Evolutionary conservation across 208 protist species (phyloP).

Genomic region (Trypanosoma theileri): DNA sequence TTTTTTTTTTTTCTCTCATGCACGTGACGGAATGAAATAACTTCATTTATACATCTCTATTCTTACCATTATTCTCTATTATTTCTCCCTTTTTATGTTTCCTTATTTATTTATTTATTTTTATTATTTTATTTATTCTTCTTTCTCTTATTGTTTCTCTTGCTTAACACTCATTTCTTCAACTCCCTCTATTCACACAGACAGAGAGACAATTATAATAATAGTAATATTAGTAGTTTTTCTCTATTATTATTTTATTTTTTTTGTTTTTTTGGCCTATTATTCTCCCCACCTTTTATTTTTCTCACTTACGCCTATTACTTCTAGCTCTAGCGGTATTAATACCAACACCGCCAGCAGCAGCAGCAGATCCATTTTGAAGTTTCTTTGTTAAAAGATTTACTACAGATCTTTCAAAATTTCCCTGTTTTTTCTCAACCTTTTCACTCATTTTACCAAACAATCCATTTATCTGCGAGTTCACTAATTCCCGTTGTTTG

Average conservation of each 20-base stretch:
- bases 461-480: constrained; percentile 9
- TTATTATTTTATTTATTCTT: constrained; percentile 10
- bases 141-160: no score
- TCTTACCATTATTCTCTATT: constrained; percentile 15
- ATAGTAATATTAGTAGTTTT: no score
- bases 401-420: constrained; percentile 3
- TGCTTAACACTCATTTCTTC: no score
- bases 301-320: no score
- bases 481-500: constrained; percentile 14
- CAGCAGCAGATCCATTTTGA: no score
- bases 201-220: no score
- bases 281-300: no score
- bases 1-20: constrained; percentile 8
- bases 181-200: no score
- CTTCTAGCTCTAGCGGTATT: no score
- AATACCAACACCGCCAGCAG: no score
- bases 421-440: constrained; percentile 12
- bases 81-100: not conserved
- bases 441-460: constrained; percentile 11
- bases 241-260: no score
- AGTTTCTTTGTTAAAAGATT: not conserved
- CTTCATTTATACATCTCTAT: constrained; percentile 6
- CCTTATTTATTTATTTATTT: not conserved
- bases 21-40: not conserved
- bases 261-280: no score